Percentiles rank a stretch among this genome's conserved stretches.
phyloP scores from a whole-genome alignment of 2,329 filamentous ascomycete species.

The Cordyceps cateniannulata region DNA sequence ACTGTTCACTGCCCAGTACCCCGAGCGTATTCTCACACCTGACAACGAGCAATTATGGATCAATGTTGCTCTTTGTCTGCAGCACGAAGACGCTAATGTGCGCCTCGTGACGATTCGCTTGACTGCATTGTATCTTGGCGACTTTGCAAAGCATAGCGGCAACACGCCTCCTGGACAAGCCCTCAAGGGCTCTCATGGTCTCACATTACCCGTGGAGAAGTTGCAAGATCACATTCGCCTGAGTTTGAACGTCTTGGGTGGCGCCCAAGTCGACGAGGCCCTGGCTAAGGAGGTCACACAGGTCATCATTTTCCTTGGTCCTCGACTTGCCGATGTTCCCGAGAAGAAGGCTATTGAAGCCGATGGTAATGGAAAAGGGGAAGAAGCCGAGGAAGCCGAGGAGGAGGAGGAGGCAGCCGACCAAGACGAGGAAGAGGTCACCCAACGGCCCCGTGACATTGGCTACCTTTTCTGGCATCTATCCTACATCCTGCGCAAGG shows the following conservation, averaged over 20 bases:
- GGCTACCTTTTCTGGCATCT: slow-evolving; percentile 74
- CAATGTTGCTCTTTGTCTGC: slow-evolving; percentile 60
- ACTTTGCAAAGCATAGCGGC: slow-evolving; percentile 60
- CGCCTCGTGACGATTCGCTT: slow-evolving; percentile 72
- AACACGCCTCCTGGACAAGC: slow-evolving; percentile 46
- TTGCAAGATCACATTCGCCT: slow-evolving; percentile 54
- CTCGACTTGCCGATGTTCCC: slow-evolving; percentile 36
- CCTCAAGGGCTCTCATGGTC: slow-evolving; percentile 62
- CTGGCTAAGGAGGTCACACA: slow-evolving; percentile 74
- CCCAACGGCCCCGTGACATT: slow-evolving; percentile 32
- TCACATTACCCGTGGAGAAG: slow-evolving; percentile 58
- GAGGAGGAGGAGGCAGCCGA: slow-evolving; percentile 28
- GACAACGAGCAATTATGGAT: slow-evolving; percentile 63
- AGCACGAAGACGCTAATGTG: slow-evolving; percentile 65
- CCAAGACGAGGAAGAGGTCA: slow-evolving; percentile 35
- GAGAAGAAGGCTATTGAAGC: slow-evolving; percentile 43
- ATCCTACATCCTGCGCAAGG: slow-evolving; percentile 71
- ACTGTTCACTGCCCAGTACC: slow-evolving; percentile 61
- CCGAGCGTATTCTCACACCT: slow-evolving; percentile 54
- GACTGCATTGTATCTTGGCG: slow-evolving; percentile 69
- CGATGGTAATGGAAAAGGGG: slow-evolving; percentile 25
- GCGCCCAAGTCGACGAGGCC: slow-evolving; percentile 59
- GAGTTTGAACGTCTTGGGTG: slow-evolving; percentile 49
- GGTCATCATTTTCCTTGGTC: slow-evolving; percentile 76
- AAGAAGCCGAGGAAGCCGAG: slow-evolving; percentile 32